Conservation (phyloP, 2,329 filamentous ascomycete species). For the Arthroderma sp. region DNA sequence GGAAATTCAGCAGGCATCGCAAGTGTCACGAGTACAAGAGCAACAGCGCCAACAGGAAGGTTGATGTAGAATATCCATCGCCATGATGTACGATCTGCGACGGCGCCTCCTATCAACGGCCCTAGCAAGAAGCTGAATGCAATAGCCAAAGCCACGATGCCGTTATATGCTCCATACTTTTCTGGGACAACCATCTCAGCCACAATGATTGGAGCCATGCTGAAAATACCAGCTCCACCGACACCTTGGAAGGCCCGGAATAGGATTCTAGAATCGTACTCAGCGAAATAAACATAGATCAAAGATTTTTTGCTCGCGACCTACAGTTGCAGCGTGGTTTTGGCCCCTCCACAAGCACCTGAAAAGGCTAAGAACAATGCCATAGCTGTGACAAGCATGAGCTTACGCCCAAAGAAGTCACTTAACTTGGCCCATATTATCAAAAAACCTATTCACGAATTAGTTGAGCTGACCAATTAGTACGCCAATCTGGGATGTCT, state of each 20-base stretch:
- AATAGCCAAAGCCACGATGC: background rate
- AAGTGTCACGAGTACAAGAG: slow-evolving; percentile 1
- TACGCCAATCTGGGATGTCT: background rate
- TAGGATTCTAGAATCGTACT: slow-evolving; percentile 10
- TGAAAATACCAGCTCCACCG: slow-evolving; percentile 15
- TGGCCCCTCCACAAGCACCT: slow-evolving; percentile 25
- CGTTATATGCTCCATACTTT: slow-evolving; percentile 7
- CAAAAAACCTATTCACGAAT: slow-evolving; percentile 23
- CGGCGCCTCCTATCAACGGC: slow-evolving; percentile 15
- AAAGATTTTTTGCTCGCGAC: background rate
- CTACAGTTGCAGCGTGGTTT: slow-evolving; percentile 21
- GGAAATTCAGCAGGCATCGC: too few relatives aligned
- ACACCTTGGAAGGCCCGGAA: slow-evolving; percentile 18
- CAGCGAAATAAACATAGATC: too few relatives aligned
- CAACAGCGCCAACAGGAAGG: slow-evolving; percentile 13
- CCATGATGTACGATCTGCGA: slow-evolving; percentile 15
- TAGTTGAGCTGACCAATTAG: background rate
- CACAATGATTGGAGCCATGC: slow-evolving; percentile 12
- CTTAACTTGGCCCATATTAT: slow-evolving; percentile 34
- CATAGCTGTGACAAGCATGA: slow-evolving; percentile 24
- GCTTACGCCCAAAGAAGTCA: slow-evolving; percentile 33
- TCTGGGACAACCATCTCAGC: slow-evolving; percentile 11
- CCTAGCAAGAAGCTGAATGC: background rate
- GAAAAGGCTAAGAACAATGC: slow-evolving; percentile 30
- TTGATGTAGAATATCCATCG: slow-evolving; percentile 19